Base-by-base conservation (phyloP, 116 monocot genomes). In the Iris pallida region DNA sequence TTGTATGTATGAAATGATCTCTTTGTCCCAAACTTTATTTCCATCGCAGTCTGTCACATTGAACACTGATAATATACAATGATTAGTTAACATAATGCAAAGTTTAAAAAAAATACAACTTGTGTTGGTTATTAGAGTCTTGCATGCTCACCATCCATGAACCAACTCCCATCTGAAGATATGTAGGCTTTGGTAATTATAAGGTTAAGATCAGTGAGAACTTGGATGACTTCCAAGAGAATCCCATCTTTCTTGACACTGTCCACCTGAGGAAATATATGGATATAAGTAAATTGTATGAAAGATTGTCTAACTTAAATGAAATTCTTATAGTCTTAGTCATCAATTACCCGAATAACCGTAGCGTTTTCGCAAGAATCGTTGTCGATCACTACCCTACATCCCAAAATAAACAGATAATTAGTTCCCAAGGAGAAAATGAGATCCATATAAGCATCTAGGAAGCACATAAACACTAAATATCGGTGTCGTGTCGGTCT, bases 111-210 rank as follows among this genome's bases (percentile, higher is more conserved):
- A 46, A 64, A 13, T 42, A n/a, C 4, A 18, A 0, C 19, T 20
- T 20, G 1, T 49, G 4, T 9, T 9, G 12, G n/a, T 9, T 49
- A 7, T 49, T 49, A 9, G 47, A 2, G 1, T 20, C 5, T 7
- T 17, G 7, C 3, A 58, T 8, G 8, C 20, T 41, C 59, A 88
- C 88, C 88, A 67, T 88, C 70, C 88, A 88, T 86, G 76, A 76
- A 82, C 86, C 82, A 86, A 5, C 42, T 66, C 16, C 82, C 86
- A 71, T 86, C 82, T 5, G 79, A 86, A 14, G 82, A 72, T 47
- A 86, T 79, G 66, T 86, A 76, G 4, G 86, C 86, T 65, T 86
- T 86, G 53, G 61, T 86, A n/a, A 86, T 59, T 14, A 76, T 56
- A 16, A 86, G 82, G 43, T 82, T 79, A 6, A 82, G 67, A 70